These are phyloP conservation scores for Mycena haematopus DNA, from an alignment of 768 basidiomycete species.

Conservation along the genomic window DNA sequence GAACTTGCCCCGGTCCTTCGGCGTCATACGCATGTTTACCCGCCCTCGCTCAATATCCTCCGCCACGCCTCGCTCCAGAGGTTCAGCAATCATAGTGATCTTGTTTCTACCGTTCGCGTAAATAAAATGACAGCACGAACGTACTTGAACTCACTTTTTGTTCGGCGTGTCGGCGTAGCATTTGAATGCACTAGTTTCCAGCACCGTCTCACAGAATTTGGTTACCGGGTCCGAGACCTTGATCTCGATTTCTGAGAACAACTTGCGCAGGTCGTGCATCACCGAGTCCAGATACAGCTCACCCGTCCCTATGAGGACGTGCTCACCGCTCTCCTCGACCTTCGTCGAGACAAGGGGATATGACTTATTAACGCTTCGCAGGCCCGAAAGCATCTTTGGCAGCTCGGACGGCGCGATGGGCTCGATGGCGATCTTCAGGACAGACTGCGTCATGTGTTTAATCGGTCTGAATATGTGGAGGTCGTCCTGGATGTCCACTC, in stretches of 20 bases:
- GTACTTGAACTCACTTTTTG: conserved; percentile 75
- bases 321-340: conserved; percentile 98
- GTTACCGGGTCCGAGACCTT: conserved; percentile 99
- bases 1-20: conserved; percentile 94
- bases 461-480: conserved; percentile 95
- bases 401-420: conserved; percentile 97
- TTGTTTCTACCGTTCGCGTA: conserved; percentile 73
- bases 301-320: conserved; percentile 95
- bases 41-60: conserved; percentile 95
- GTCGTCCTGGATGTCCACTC: conserved; percentile 78
- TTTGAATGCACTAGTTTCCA: conserved; percentile 97
- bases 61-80: conserved; percentile 92
- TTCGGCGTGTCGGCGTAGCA: conserved; percentile 99
- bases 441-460: conserved; percentile 96
- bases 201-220: conserved; percentile 96
- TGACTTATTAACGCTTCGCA: conserved; percentile 97
- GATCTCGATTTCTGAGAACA: conserved; percentile 99
- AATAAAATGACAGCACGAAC: conserved; percentile 19
- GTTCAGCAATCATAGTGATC: conserved; percentile 99
- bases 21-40: conserved; percentile 93
- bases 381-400: conserved; percentile 97
- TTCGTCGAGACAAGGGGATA: conserved; percentile 95
- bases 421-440: conserved; percentile 97
- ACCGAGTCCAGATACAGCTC: conserved; percentile 97
- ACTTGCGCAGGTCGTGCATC: conserved; percentile 89